Conservation (phyloP, 768 basidiomycete species). For the Leccinellum rugosiceps region DNA sequence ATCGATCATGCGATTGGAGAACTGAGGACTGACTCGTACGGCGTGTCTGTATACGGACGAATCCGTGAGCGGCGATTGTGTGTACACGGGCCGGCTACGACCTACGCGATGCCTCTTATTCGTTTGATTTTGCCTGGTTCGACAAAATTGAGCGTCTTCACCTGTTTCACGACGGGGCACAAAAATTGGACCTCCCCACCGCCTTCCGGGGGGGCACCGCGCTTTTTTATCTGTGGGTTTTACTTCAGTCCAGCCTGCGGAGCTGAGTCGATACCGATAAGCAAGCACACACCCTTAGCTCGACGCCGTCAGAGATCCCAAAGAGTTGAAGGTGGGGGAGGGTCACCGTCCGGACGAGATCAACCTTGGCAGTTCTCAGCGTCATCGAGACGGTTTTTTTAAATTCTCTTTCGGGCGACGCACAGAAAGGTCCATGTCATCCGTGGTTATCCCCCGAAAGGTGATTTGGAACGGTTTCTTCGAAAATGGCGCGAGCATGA, state of each 20-base stretch:
- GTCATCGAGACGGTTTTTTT: slow-evolving; percentile 5
- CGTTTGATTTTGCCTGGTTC: slow-evolving; percentile 90
- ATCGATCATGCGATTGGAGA: slow-evolving; percentile 97
- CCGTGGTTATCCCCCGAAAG: slow-evolving; percentile 87
- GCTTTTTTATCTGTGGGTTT: slow-evolving; percentile 76
- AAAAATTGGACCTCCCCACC: slow-evolving; percentile 93
- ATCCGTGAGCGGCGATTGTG: neutral
- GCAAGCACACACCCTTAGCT: slow-evolving; percentile 62
- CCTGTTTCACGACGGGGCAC: slow-evolving; percentile 88
- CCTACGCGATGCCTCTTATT: slow-evolving; percentile 93
- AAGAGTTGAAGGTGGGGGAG: slow-evolving; percentile 89
- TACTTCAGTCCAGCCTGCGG: neutral
- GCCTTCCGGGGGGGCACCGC: slow-evolving; percentile 87
- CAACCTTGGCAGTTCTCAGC: slow-evolving; percentile 51
- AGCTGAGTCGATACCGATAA: neutral
- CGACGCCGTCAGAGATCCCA: slow-evolving; percentile 86
- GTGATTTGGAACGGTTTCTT: slow-evolving; percentile 84
- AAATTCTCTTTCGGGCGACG: slow-evolving; percentile 21
- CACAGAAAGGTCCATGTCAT: slow-evolving; percentile 89
- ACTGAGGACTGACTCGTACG: slow-evolving; percentile 94
- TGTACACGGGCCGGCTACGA: slow-evolving; percentile 15
- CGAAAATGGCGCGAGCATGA: slow-evolving; percentile 90
- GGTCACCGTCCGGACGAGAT: slow-evolving; percentile 85
- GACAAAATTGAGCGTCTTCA: slow-evolving; percentile 90
- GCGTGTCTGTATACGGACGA: slow-evolving; percentile 63